phyloP scores from a whole-genome alignment of 2,329 filamentous ascomycete species.

The Ascochyta koolunga region DNA sequence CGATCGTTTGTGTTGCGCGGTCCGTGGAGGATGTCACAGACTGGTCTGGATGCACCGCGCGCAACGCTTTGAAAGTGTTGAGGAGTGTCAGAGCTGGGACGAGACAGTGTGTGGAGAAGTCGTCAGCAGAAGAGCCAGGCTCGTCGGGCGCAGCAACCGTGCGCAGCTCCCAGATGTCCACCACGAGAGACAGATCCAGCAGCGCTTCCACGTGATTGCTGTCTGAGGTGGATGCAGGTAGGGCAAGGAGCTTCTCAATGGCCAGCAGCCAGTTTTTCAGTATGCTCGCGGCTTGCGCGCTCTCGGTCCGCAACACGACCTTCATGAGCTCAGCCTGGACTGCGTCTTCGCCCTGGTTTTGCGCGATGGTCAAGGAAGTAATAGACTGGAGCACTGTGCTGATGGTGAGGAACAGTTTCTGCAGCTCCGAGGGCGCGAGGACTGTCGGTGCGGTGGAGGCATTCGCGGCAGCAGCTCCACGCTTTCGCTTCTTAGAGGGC shows the following conservation, averaged over 20 bases:
- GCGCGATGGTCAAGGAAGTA: slow-evolving; percentile 19
- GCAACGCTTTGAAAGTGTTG: slow-evolving; percentile 21
- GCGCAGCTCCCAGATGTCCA: slow-evolving; percentile 46
- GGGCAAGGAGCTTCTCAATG: slow-evolving; percentile 23
- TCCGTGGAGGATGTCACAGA: slow-evolving; percentile 1
- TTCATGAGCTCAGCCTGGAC: slow-evolving; percentile 45
- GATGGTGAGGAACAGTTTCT: slow-evolving; percentile 33
- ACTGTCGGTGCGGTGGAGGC: slow-evolving; percentile 24
- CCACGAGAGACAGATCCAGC: slow-evolving; percentile 31
- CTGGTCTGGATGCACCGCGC: not conserved
- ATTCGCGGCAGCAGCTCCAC: slow-evolving; percentile 26
- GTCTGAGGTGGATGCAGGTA: not conserved
- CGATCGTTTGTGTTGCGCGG: slow-evolving; percentile 31
- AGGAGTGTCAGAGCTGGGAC: slow-evolving; percentile 38
- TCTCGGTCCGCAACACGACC: slow-evolving; percentile 43
- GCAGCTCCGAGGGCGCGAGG: slow-evolving; percentile 16
- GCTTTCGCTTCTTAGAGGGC: slow-evolving; percentile 46
- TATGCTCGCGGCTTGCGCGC: slow-evolving; percentile 44
- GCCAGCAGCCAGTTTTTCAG: slow-evolving; percentile 44
- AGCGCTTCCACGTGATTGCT: slow-evolving; percentile 6
- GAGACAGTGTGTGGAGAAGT: slow-evolving; percentile 49
- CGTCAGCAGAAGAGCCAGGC: slow-evolving; percentile 38
- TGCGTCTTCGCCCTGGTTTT: slow-evolving; percentile 22
- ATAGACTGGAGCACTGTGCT: slow-evolving; percentile 30
- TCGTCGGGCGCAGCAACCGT: slow-evolving; percentile 33